These are phyloP conservation scores for Celoporthe dispersa DNA, from an alignment of 2,329 filamentous ascomycete species.

Conservation along the genomic window DNA sequence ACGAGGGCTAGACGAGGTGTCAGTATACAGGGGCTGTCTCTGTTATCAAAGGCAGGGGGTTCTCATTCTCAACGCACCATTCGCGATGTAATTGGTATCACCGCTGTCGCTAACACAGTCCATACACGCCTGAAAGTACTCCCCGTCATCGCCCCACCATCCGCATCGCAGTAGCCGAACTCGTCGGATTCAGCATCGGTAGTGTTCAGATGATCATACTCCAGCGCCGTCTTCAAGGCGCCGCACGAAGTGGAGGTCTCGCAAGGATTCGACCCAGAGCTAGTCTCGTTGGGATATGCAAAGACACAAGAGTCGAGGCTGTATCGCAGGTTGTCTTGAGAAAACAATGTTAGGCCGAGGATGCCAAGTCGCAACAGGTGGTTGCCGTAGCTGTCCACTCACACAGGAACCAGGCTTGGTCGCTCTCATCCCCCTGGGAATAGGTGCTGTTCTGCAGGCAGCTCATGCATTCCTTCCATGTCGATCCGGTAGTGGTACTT, in stretches of 20 bases:
- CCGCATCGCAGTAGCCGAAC: slow-evolving; percentile 36
- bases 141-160: slow-evolving; percentile 43
- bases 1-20: slow-evolving; percentile 47
- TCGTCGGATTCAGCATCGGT: background rate
- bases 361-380: background rate
- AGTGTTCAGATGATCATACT: slow-evolving; percentile 39
- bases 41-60: no score
- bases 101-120: slow-evolving; percentile 51
- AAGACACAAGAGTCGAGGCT: slow-evolving; percentile 57
- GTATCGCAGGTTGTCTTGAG: slow-evolving; percentile 58
- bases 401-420: slow-evolving; percentile 63
- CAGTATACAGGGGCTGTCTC: background rate
- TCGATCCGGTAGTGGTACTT: slow-evolving; percentile 45
- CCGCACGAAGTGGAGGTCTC: slow-evolving; percentile 57
- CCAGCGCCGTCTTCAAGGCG: slow-evolving; percentile 46
- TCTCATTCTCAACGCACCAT: slow-evolving; percentile 46
- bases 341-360: background rate
- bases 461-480: slow-evolving; percentile 54
- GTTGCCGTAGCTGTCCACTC: slow-evolving; percentile 37
- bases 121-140: slow-evolving; percentile 46
- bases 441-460: slow-evolving; percentile 59
- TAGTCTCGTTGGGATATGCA: slow-evolving; percentile 53
- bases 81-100: slow-evolving; percentile 50
- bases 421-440: slow-evolving; percentile 51
- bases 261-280: slow-evolving; percentile 52